Evolutionary conservation across 140 eudicot species (phyloP).

Genomic region (Stevia rebaudiana): DNA sequence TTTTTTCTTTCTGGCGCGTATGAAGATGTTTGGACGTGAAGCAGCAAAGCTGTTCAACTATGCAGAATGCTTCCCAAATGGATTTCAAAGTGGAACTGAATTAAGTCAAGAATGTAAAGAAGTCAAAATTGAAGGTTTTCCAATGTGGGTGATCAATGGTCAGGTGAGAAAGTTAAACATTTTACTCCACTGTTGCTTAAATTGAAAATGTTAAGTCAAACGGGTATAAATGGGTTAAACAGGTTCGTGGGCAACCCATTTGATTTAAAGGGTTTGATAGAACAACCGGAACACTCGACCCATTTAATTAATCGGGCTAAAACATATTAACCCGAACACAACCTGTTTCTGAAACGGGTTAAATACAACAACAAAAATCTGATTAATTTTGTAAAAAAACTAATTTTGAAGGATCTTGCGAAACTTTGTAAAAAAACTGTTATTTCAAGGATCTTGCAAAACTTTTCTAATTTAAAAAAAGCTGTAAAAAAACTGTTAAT

Average conservation of each 20-base stretch:
- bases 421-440: not conserved
- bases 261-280: too few relatives aligned
- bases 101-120: slow-evolving; percentile 56
- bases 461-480: not conserved
- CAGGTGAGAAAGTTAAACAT: slow-evolving; percentile 43
- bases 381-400: too few relatives aligned
- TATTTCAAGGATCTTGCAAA: too few relatives aligned
- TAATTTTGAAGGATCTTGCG: too few relatives aligned
- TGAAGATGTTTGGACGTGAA: slow-evolving; percentile 90
- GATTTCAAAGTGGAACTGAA: slow-evolving; percentile 48
- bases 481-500: too few relatives aligned
- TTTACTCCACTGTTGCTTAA: not conserved
- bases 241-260: too few relatives aligned
- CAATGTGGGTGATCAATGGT: slow-evolving; percentile 91
- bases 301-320: too few relatives aligned
- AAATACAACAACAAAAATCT: too few relatives aligned
- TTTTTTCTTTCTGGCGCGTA: not conserved
- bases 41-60: slow-evolving; percentile 82
- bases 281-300: too few relatives aligned
- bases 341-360: too few relatives aligned
- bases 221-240: too few relatives aligned
- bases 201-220: not conserved
- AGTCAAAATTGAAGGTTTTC: slow-evolving; percentile 73
- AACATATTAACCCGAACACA: too few relatives aligned
- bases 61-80: slow-evolving; percentile 92